Percentiles rank a stretch among this genome's conserved stretches.
Evolutionary conservation across 768 basidiomycete species (phyloP).

Genomic region (Paxillus involutus): DNA sequence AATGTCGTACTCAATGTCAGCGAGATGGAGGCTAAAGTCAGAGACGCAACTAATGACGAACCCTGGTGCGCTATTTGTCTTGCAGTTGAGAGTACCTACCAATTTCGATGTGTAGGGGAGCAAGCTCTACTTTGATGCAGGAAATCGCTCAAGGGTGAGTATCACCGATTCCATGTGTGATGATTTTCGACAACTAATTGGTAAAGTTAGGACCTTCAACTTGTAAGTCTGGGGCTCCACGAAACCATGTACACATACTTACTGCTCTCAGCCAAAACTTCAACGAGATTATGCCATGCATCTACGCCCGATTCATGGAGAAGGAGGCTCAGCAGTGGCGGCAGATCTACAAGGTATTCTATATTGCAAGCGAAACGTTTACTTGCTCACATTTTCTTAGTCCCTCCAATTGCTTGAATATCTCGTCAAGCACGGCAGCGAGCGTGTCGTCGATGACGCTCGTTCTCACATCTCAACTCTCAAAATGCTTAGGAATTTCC

Average conservation of each 20-base stretch:
- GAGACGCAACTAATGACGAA: conserved; percentile 96
- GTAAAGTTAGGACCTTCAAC: conserved; percentile 81
- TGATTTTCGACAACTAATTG: conserved; percentile 13
- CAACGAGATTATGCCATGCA: conserved; percentile 99
- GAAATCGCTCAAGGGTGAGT: conserved; percentile 96
- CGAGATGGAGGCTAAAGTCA: conserved; percentile 96
- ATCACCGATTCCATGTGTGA: neutral
- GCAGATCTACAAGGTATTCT: conserved; percentile 92
- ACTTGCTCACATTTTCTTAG: conserved; percentile 36
- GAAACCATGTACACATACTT: conserved; percentile 1
- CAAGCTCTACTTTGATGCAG: conserved; percentile 96
- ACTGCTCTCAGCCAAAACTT: conserved; percentile 76
- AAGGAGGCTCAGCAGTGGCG: conserved; percentile 99
- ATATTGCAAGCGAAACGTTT: neutral
- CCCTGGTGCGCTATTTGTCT: conserved; percentile 72
- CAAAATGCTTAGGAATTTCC: conserved; percentile 97
- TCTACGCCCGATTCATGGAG: conserved; percentile 94
- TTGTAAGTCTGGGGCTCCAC: conserved; percentile 62
- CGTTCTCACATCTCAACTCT: conserved; percentile 91
- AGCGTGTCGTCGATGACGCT: conserved; percentile 97
- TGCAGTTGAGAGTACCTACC: neutral
- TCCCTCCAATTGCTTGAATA: conserved; percentile 94
- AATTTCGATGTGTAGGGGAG: conserved; percentile 66
- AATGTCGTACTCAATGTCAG: conserved; percentile 95
- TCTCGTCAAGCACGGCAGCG: conserved; percentile 94